A percentile compares a stretch with the other conserved stretches of the same genome.
phyloP scores from a whole-genome alignment of 2,329 filamentous ascomycete species.

The Fusarium sp. region DNA sequence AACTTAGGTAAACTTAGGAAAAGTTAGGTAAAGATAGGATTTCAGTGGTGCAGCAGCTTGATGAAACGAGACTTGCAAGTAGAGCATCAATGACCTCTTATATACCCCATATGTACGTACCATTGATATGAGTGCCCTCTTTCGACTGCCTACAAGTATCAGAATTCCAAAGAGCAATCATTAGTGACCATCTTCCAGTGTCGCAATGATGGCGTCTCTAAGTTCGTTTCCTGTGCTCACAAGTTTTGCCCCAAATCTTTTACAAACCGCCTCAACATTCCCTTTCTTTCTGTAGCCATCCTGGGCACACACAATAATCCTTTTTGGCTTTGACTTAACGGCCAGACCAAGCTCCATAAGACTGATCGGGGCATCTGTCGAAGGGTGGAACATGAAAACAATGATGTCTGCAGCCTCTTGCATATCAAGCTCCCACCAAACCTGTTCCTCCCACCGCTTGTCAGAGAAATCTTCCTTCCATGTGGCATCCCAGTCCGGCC shows the following conservation, averaged over 20 bases:
- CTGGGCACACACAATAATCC: slow-evolving; percentile 63
- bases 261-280: slow-evolving; percentile 68
- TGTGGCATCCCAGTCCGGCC: slow-evolving; percentile 63
- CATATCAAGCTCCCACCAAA: slow-evolving; percentile 69
- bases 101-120: neutral
- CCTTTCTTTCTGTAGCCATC: slow-evolving; percentile 65
- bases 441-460: slow-evolving; percentile 60
- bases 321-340: slow-evolving; percentile 53
- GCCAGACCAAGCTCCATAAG: slow-evolving; percentile 69
- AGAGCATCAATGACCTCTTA: neutral
- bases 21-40: neutral
- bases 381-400: slow-evolving; percentile 64
- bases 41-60: neutral
- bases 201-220: slow-evolving; percentile 44
- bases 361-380: slow-evolving; percentile 63
- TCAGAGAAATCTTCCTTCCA: slow-evolving; percentile 61
- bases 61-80: neutral
- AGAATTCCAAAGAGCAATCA: neutral
- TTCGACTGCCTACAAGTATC: neutral
- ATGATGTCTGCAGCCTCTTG: slow-evolving; percentile 63
- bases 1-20: neutral
- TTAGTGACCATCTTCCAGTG: neutral
- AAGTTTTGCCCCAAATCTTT: slow-evolving; percentile 47
- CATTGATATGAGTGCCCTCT: neutral
- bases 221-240: slow-evolving; percentile 52